These are phyloP conservation scores for Fomitopsis pinicola DNA, from an alignment of 1,284 basidiomycete species.

Conservation along the genomic window DNA sequence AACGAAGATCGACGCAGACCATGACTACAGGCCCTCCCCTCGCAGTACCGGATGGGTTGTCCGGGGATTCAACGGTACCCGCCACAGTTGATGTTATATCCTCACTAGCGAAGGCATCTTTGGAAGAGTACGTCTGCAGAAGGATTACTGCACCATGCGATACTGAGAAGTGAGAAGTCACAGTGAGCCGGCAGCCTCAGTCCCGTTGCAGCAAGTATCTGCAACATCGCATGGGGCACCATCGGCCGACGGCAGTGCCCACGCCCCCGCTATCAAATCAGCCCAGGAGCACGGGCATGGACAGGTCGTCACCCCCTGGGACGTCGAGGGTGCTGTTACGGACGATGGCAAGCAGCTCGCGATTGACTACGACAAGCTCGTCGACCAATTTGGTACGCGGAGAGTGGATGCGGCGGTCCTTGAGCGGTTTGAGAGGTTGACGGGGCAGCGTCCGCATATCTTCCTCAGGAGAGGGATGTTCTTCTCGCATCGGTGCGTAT, in stretches of 20 bases:
- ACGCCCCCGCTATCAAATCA: conserved; percentile 28
- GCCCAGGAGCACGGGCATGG: conserved; percentile 39
- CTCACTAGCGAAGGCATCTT: conserved; percentile 11
- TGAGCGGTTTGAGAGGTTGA: conserved; percentile 88
- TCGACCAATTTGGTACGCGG: conserved; percentile 92
- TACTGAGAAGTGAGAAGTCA: not conserved
- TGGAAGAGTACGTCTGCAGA: conserved; percentile 1
- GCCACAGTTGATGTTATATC: conserved; percentile 10
- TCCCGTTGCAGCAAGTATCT: not conserved
- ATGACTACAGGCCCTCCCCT: conserved; percentile 6
- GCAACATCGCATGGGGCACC: conserved; percentile 1
- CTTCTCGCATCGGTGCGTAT: conserved; percentile 87
- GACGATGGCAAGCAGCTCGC: conserved; percentile 86
- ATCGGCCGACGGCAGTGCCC: not conserved
- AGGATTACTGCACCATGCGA: not conserved
- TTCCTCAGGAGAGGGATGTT: conserved; percentile 92
- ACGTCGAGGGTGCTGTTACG: conserved; percentile 91
- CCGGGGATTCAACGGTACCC: conserved; percentile 10
- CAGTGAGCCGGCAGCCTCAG: not conserved
- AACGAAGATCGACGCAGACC: not conserved
- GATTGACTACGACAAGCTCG: conserved; percentile 96
- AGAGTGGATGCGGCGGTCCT: conserved; percentile 77
- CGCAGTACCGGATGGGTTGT: conserved; percentile 8
- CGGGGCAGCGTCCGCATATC: conserved; percentile 88
- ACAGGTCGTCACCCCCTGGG: conserved; percentile 97